Evolutionary conservation across 2,329 filamentous ascomycete genomes (phyloP), one percentile per base, ranked within the genome.

Genomic region (Trichoderma brevicompactum): DNA sequence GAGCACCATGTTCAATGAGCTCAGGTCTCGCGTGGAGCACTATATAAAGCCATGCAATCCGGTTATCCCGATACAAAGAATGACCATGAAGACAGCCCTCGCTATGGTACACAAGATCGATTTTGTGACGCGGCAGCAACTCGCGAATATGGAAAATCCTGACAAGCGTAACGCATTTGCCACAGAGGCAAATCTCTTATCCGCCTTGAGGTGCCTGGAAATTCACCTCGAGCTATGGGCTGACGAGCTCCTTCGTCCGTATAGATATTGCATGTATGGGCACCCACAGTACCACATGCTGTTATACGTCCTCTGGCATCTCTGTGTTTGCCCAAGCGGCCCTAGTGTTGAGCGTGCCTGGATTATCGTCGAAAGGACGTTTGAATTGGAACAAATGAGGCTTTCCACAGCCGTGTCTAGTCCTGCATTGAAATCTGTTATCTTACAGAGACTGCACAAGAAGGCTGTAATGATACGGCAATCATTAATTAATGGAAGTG

Each of bases 11-110:
- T 78, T 83, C 49, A 73, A 76, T 2, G 74, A 78, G 7, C 74
- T 69, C 0, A 56, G 48, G 48, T 58, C 41, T 12, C 67, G 52
- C 10, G 60, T 84, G 0, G 79, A 81, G 61, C 72, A 78, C 12
- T 66, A 67, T 7, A 52, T 69, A 36, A 53, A 65, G 7, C 75
- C 83, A 38, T 83, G 81, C 66, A 85, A 87, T 63, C 82, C 83
- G 69, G 79, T 81, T 0, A 77, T 87, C 1, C 86, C 85, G 1
- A 72, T 77, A 32, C 75, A 78, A 3, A 69, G 71, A 32, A 69
- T 77, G 62, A 75, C 75, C 1, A 64, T 74, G 8, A 64, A 72
- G 0, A 70, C 77, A 0, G 70, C 72, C 0, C 70, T 69, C 0
- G 67, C 78, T 9, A 69, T 79, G 7, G 44, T 75, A 1, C 69